A percentile compares a stretch with the other conserved stretches of the same genome.
Conservation (phyloP, 208 protist species). For the Leptomonas seymouri region DNA sequence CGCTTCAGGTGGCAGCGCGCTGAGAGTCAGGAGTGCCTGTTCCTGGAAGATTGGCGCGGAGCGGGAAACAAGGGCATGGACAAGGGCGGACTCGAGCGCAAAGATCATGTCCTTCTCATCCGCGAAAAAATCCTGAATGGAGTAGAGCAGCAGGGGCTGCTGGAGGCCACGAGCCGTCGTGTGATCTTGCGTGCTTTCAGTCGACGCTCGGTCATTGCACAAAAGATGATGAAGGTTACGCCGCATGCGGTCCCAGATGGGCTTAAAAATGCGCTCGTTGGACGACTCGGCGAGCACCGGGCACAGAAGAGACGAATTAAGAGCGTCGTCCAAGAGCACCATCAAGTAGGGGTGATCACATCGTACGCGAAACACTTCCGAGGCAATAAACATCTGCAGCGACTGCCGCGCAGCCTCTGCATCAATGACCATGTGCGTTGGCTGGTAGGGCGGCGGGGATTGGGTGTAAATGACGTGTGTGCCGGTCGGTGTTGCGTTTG, state of each 20-base stretch:
- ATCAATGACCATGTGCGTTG: constrained; percentile 58
- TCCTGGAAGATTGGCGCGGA: constrained; percentile 41
- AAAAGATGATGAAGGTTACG: constrained; percentile 23
- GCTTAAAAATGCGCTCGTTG: not conserved
- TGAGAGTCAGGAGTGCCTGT: constrained; percentile 61
- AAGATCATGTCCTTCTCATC: constrained; percentile 52
- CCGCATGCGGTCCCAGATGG: constrained; percentile 22
- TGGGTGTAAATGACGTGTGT: constrained; percentile 22
- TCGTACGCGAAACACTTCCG: constrained; percentile 18
- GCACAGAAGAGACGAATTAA: constrained; percentile 13
- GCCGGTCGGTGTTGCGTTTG: not conserved
- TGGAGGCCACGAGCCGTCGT: not conserved
- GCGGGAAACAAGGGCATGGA: constrained; percentile 32
- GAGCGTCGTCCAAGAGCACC: constrained; percentile 41
- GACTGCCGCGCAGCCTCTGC: constrained; percentile 31
- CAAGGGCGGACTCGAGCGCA: constrained; percentile 50
- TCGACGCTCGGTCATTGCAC: not conserved
- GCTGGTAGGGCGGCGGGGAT: constrained; percentile 46
- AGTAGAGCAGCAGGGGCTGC: constrained; percentile 42
- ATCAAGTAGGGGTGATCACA: constrained; percentile 29
- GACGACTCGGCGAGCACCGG: constrained; percentile 3
- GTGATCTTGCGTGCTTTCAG: not conserved
- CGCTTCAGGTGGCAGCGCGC: constrained; percentile 49
- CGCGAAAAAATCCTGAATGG: constrained; percentile 46
- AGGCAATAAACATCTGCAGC: constrained; percentile 36